Evolutionary conservation across 768 basidiomycete genomes (phyloP), one percentile per base, ranked within the genome.

Genomic region (Austroboletus festivus): DNA sequence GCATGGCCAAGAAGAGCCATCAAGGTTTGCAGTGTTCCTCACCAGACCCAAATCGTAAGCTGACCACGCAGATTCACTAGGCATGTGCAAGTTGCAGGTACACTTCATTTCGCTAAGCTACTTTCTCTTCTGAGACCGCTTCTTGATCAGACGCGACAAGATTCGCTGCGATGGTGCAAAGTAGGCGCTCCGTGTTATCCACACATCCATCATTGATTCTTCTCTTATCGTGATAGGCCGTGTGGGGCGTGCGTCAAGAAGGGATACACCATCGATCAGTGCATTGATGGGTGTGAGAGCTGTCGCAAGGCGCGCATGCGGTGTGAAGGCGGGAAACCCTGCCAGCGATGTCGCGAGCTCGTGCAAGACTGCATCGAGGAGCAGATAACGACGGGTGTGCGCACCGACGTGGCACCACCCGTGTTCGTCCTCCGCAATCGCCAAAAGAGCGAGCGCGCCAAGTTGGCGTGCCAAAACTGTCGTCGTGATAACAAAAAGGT

Each of bases 401-500:
- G 66, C 20, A 43, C 63, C 39, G 68, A 68, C 23, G 22, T 57
- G 2, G 46, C 23, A 0, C 58, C 63, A 41, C 55, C 62, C 53
- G 31, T 56, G 24, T 41, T 62, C 19, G 51, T 60, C 42, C 45
- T 55, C 46, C 54, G 70, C 52, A 45, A 44, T 51, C 65, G 71
- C 38, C 58, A 65, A 19, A 68, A 62, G 50, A 64, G 65, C 56
- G 81, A 82, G 50, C 73, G 80, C 31, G 80, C 75, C 33, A 83
- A 82, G 56, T 48, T 79, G 47, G 81, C 82, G 2, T 84, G 82
- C 63, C 72, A 75, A 54, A 76, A 67, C 42, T 84, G 83, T 63
- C 75, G 80, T 23, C 75, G 75, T 52, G 82, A 82, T 55, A 84
- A 84, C 58, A 83, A 83, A 63, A 83, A 84, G 79, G 82, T 75